Evolutionary conservation across 345 rosid genomes (phyloP).

Genomic region (Gossypium rotundifolium): DNA sequence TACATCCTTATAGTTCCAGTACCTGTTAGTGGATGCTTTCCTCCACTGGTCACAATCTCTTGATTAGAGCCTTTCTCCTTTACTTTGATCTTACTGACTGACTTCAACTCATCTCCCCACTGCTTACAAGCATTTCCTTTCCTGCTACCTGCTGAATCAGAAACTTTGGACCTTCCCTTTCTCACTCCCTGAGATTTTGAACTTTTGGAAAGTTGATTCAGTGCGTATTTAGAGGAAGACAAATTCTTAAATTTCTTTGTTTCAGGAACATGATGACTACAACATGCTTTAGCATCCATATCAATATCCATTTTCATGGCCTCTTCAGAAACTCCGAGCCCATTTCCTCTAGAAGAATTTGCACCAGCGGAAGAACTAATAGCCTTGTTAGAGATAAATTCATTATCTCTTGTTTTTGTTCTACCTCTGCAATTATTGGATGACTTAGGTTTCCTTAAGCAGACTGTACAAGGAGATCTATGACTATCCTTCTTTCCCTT

Average conservation of each 20-base stretch:
- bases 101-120: conserved; percentile 30
- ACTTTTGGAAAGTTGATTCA: conserved; percentile 23
- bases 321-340: conserved; percentile 22
- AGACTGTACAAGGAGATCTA: conserved; percentile 24
- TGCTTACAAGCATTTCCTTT: conserved; percentile 31
- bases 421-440: conserved; percentile 35
- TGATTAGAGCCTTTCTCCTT: conserved; percentile 30
- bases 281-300: conserved; percentile 16
- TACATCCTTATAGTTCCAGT: conserved; percentile 17
- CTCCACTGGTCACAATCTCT: conserved; percentile 24
- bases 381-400: conserved; percentile 19
- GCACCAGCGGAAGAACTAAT: conserved; percentile 19
- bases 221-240: conserved; percentile 31
- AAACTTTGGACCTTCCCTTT: conserved; percentile 41
- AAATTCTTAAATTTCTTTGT: conserved; percentile 19
- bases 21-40: conserved; percentile 45
- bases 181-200: conserved; percentile 42
- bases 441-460: conserved; percentile 29
- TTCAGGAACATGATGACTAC: conserved; percentile 19
- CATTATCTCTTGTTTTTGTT: conserved; percentile 20
- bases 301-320: conserved; percentile 14
- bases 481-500: conserved; percentile 44
- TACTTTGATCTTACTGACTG: conserved; percentile 27
- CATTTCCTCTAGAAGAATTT: conserved; percentile 32
- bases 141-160: conserved; percentile 36